phyloP scores from a whole-genome alignment of 768 basidiomycete genomes.

The Vishniacozyma victoriae region DNA sequence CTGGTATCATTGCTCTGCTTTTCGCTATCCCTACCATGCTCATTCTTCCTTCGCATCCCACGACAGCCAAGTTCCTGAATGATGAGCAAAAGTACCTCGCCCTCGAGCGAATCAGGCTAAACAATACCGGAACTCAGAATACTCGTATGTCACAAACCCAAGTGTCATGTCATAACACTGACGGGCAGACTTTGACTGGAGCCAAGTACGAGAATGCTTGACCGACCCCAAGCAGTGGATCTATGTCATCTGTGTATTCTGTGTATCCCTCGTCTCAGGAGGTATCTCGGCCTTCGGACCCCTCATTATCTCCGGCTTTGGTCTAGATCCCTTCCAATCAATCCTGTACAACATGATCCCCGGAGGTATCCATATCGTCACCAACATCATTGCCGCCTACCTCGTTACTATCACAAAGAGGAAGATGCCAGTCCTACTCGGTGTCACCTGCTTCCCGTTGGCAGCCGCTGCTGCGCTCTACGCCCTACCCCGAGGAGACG shows the following conservation, averaged over 20 bases:
- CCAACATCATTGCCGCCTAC: constrained; percentile 47
- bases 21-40: constrained; percentile 19
- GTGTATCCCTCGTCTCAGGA: constrained; percentile 11
- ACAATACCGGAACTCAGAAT: constrained; percentile 29
- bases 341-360: constrained; percentile 55
- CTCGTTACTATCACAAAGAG: constrained; percentile 33
- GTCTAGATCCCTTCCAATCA: constrained; percentile 47
- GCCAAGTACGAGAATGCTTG: constrained; percentile 29
- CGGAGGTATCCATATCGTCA: constrained; percentile 49
- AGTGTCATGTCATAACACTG: constrained; percentile 6
- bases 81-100: constrained; percentile 43
- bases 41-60: constrained; percentile 45
- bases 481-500: constrained; percentile 14
- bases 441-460: constrained; percentile 22
- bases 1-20: constrained; percentile 40
- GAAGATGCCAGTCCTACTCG: constrained; percentile 18
- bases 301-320: constrained; percentile 52
- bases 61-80: constrained; percentile 21
- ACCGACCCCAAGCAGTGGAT: constrained; percentile 29
- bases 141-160: constrained; percentile 14
- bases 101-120: constrained; percentile 17
- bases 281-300: constrained; percentile 19
- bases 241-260: constrained; percentile 13
- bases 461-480: constrained; percentile 20
- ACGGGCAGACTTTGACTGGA: constrained; percentile 18